Evolutionary conservation across 352 stramenopile species (phyloP), one percentile per base, ranked within the genome.

Genomic region (Sclerospora graminicola): DNA sequence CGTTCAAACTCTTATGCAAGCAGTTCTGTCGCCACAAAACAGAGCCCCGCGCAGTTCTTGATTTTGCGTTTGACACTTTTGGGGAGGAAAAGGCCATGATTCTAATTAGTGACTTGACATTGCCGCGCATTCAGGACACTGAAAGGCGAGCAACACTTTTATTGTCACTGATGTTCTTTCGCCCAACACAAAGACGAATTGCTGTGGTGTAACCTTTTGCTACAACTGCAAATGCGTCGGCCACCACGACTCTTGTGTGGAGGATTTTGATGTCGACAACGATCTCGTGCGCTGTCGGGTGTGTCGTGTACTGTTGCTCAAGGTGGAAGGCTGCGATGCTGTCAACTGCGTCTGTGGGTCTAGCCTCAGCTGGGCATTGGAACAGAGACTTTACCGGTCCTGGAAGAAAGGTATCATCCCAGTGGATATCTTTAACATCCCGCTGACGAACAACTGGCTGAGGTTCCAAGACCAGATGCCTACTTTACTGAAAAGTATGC

Each of bases 161-260:
- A 44, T 41, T 77, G 1, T 60, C 63, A n/a, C 56, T 61, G 8
- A 46, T 70, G 38, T 54, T 67, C 35, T 19, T 48, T 7, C 48
- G 56, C 26, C 48, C 62, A 3, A 54, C 21, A 64, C 44, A 1
- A 39, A 40, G 33, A 77, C 68, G 7, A 40, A 43, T 4, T 82
- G 72, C 33, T 82, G 69, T 41, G 35, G 44, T 20, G 21, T 30
- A n/a, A 31, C 36, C 5, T 50, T 80, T 15, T 84, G 72, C 35
- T 84, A 78, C 48, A 67, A 62, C 38, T 84, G 72, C 51, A 81
- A 82, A 36, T 37, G 53, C 13, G 16, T 20, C 3, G 51, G 45
- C 14, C 61, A 71, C 13, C 66, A 82, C 36, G 27, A 53, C 11
- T 33, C 37, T 8, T 57, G 51, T n/a, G 37, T 41, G 0, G 51